Evolutionary conservation across 345 rosid species (phyloP).

Genomic region (Pugionium cornutum): DNA sequence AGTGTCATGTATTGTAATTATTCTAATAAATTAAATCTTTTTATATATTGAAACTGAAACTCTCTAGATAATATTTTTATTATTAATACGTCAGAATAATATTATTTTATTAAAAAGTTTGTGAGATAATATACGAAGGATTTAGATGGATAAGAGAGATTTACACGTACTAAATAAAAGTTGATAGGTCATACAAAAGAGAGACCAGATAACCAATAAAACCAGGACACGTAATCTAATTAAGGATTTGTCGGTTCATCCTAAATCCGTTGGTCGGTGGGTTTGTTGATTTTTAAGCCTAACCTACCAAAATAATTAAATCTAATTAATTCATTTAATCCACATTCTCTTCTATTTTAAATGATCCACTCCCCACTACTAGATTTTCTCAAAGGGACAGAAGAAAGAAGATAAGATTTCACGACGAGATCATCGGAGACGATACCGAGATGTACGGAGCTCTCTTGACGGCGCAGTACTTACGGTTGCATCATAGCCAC

Average conservation of each 20-base stretch:
- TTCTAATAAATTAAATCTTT: no score
- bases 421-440: constrained; percentile 44
- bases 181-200: constrained; percentile 5
- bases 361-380: constrained; percentile 13
- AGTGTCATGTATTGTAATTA: no score
- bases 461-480: constrained; percentile 44
- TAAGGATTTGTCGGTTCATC: constrained; percentile 17
- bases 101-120: no score
- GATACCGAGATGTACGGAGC: constrained; percentile 41
- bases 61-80: no score
- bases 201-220: constrained; percentile 4
- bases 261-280: constrained; percentile 48
- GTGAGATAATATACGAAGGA: no score
- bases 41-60: no score
- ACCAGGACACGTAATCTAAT: constrained; percentile 6
- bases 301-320: constrained; percentile 4
- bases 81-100: no score
- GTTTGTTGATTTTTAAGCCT: constrained; percentile 37
- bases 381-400: not conserved
- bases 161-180: constrained; percentile 21
- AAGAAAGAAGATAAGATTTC: not conserved
- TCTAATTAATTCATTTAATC: constrained; percentile 1
- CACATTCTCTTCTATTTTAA: not conserved
- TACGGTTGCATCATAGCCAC: constrained; percentile 34
- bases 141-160: constrained; percentile 17